These are phyloP conservation scores for Arabis hirsuta DNA, from an alignment of 345 rosid species.

Conservation along the genomic window DNA sequence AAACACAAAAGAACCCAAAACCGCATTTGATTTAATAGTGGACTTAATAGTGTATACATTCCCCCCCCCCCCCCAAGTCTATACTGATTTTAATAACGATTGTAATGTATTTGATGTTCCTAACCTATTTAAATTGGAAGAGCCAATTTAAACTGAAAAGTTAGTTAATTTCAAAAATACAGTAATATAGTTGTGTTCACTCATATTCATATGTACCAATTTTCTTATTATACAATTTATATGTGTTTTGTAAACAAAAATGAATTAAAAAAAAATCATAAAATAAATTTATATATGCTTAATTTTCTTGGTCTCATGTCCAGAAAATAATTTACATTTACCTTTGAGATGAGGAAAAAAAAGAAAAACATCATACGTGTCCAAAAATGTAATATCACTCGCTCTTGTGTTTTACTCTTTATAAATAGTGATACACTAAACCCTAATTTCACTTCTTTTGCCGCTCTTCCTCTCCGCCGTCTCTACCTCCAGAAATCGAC, in stretches of 20 bases:
- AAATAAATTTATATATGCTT: background rate
- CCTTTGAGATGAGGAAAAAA: background rate
- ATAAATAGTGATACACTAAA: conserved; percentile 24
- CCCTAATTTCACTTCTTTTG: conserved; percentile 28
- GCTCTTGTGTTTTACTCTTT: background rate
- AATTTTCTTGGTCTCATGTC: background rate
- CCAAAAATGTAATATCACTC: conserved; percentile 19
- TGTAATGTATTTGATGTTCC: no score
- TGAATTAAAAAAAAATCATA: no score
- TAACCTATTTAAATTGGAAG: no score
- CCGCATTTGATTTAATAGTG: background rate
- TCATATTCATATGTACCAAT: background rate
- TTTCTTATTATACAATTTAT: background rate
- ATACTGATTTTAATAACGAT: background rate
- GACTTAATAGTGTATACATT: no score
- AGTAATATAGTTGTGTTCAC: background rate
- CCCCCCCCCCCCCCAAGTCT: conserved; percentile 12
- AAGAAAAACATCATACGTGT: background rate
- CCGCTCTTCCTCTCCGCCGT: conserved; percentile 38
- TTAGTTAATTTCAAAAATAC: background rate
- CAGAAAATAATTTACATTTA: background rate
- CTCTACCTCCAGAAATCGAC: conserved; percentile 29
- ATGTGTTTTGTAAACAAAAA: background rate
- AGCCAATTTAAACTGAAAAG: background rate
- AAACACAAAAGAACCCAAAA: conserved; percentile 9